Percentiles rank a stretch among this genome's conserved stretches.
Evolutionary conservation across 2,329 filamentous ascomycete genomes (phyloP).

Genomic region (Trichoderma endophyticum): DNA sequence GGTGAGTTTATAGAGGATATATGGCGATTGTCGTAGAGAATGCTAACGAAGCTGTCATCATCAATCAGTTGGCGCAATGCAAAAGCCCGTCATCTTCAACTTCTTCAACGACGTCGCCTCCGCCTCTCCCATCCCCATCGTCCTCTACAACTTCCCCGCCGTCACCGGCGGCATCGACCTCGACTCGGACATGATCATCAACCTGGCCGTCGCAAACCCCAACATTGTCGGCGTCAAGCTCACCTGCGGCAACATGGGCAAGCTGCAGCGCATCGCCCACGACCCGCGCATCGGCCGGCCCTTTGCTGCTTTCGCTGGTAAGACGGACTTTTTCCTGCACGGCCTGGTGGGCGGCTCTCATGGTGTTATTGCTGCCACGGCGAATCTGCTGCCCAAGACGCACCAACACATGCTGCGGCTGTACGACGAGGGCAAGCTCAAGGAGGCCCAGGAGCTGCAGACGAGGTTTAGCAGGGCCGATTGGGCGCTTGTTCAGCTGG

Average conservation of each 20-base stretch:
- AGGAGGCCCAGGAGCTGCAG: slow-evolving; percentile 37
- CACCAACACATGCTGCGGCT: slow-evolving; percentile 36
- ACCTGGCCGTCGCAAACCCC: slow-evolving; percentile 46
- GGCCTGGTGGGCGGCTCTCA: slow-evolving; percentile 39
- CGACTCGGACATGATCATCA: slow-evolving; percentile 55
- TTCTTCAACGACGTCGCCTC: slow-evolving; percentile 62
- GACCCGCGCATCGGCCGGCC: slow-evolving; percentile 29
- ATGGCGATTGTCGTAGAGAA: no score
- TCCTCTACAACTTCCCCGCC: slow-evolving; percentile 66
- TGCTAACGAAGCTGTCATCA: background rate
- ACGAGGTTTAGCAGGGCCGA: slow-evolving; percentile 30
- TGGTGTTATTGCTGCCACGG: slow-evolving; percentile 41
- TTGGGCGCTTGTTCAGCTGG: slow-evolving; percentile 31
- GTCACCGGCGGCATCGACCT: slow-evolving; percentile 60
- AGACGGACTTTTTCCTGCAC: slow-evolving; percentile 42
- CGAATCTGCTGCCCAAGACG: slow-evolving; percentile 39
- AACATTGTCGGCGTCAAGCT: slow-evolving; percentile 65
- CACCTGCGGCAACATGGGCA: slow-evolving; percentile 64
- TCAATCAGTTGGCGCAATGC: slow-evolving; percentile 26
- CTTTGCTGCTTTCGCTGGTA: slow-evolving; percentile 38
- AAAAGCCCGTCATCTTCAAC: slow-evolving; percentile 19
- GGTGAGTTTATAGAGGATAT: slow-evolving; percentile 33
- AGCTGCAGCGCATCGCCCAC: slow-evolving; percentile 50
- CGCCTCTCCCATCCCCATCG: slow-evolving; percentile 55
- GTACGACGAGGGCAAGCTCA: slow-evolving; percentile 32